Base-by-base conservation (phyloP, 257 asterid genomes). In the Petunia axillaris region DNA sequence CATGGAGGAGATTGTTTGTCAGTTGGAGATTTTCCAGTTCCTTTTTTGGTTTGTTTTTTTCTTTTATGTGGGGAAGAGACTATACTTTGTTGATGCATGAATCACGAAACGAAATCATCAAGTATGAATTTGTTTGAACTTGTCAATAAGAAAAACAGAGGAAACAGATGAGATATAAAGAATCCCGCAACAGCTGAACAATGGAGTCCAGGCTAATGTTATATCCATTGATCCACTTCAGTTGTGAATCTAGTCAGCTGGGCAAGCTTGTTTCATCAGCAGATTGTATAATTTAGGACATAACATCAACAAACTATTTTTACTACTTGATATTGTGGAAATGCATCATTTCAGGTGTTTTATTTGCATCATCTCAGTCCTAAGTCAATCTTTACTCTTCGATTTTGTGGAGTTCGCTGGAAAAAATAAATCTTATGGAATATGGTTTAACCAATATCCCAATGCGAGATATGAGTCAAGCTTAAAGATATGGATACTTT, bases 81-180 rank as follows among this genome's bases (percentile, higher is more conserved):
- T 3, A 4, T 50, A 14, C 11, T 15, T 52, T 52, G 71, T 64
- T 64, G 46, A 10, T 13, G 70, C 57, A 67, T n/a, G 55, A 67
- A 67, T 67, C 55, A 44, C 76, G n/a, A n/a, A n/a, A n/a, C n/a
- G 57, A 68, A 68, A 67, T 66, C 54, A 43, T 67, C 75, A 67
- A 67, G 39, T 67, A 67, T 54, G 43, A 64, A 64, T 4, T 64
- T 44, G 46, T 64, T 6, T 16, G 8, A 67, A 43, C 55, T 43
- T 6, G 41, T 67, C 1, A 67, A 9, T 41, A 67, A 43, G 4
- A 8, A 41, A 3, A 41, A 67, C 39, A 67, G 55, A n/a, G 7
- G 57, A 43, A n/a, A 67, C 54, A 67, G 1, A 35, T 67, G 38
- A 43, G 75, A 67, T 43, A 38, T 67, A 8, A 67, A 68, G 58